Evolutionary conservation across 2,329 filamentous ascomycete species (phyloP), one percentile per base, ranked within the genome.

Genomic region (Cytospora schulzeri): DNA sequence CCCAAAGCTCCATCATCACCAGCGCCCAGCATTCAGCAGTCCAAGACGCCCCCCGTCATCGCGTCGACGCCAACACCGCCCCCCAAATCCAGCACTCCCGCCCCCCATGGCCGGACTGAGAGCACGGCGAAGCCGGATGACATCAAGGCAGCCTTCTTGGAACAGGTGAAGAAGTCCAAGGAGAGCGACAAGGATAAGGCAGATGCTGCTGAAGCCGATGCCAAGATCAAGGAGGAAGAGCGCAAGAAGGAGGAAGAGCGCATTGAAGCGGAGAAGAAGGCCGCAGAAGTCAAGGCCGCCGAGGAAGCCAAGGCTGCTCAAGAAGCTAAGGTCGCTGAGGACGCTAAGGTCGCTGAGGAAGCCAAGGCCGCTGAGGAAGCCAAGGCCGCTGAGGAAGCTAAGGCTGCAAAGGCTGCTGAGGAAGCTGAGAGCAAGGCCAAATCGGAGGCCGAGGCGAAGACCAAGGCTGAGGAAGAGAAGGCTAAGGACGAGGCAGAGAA

Each of bases 131-230:
- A 95, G 83, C 85, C 87, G 41, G 90, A 94, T 74, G 91, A 97
- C 78, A 92, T 92, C 68, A 89, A 89, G 65, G 87, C 91, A 69
- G 92, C 96, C 77, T 91, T 93, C 73, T 90, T 90, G 76, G 88
- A 91, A 74, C 89, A 92, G 74, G 89, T 96, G 73, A 85, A 83
- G 66, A 87, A 88, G 73, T 85, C 79, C 60, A 82, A 82, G 70
- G 81, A 85, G 63, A 81, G 82, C 2, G 77, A 78, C 66, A 72
- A 75, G 66, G 41, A n/a, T 7, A 45, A 45, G 45, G 45, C 45
- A 3, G 45, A 48, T 48, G 45, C 69, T 55, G 72, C 68, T 12
- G 71, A 72, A 45, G 66, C 65, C 15, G 69, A 71, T 35, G 72
- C 69, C 4, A 70, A 72, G 60, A 67, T 66, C 22, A 68, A 70